A percentile compares a stretch with the other conserved stretches of the same genome.
Evolutionary conservation across 1,284 basidiomycete genomes (phyloP).

Genomic region (Mycena citricolor): DNA sequence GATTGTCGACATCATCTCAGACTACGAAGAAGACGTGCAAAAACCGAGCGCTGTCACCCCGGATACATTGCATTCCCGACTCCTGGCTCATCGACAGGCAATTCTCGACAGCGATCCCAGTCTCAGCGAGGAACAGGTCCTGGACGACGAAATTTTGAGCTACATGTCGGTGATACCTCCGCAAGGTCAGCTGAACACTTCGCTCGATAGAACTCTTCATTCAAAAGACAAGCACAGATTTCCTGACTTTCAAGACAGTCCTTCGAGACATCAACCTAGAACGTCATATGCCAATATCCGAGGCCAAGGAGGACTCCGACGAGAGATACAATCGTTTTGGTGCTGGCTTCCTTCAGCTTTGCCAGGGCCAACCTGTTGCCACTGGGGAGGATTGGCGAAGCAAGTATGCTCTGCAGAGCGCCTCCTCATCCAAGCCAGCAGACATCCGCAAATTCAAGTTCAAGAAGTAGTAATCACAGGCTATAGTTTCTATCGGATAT

Average conservation of each 20-base stretch:
- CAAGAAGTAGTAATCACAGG: constrained; percentile 23
- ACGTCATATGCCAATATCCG: too few species aligned
- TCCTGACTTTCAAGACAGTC: constrained; percentile 20
- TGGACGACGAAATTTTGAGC: constrained; percentile 34
- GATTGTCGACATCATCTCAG: constrained; percentile 20
- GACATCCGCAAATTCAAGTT: constrained; percentile 23
- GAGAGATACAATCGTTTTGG: constrained; percentile 9
- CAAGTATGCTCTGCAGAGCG: constrained; percentile 21
- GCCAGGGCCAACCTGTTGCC: constrained; percentile 9
- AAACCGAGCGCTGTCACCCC: background rate
- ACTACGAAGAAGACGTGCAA: constrained; percentile 13
- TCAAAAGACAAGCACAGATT: constrained; percentile 23
- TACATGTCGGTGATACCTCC: constrained; percentile 35
- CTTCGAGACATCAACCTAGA: constrained; percentile 7
- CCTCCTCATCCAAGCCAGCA: constrained; percentile 11
- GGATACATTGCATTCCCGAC: constrained; percentile 4
- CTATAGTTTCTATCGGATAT: constrained; percentile 2
- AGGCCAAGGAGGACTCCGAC: constrained; percentile 12
- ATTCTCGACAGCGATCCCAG: constrained; percentile 28
- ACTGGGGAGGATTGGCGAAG: constrained; percentile 17
- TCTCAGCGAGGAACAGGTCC: constrained; percentile 29
- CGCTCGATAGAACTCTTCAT: constrained; percentile 31
- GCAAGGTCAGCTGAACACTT: constrained; percentile 28
- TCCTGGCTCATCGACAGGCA: constrained; percentile 22
- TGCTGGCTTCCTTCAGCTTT: constrained; percentile 16